These are phyloP conservation scores for Hypsizygus marmoreus DNA, from an alignment of 768 basidiomycete genomes.

Conservation along the genomic window DNA sequence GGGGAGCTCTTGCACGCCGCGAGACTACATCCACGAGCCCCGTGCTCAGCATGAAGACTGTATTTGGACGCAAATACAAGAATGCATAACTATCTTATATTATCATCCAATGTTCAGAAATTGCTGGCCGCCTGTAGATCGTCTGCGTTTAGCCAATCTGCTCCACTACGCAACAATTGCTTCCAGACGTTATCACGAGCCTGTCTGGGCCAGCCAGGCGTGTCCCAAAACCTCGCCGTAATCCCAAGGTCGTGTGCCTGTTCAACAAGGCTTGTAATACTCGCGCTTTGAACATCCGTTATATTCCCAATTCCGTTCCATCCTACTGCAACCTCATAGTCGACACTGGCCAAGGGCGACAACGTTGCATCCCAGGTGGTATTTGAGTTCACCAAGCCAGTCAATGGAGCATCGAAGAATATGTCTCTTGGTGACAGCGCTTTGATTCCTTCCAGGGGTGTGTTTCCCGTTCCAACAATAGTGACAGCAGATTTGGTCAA, in stretches of 20 bases:
- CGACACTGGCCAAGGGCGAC: constrained; percentile 52
- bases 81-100: constrained; percentile 16
- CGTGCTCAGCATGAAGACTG: constrained; percentile 28
- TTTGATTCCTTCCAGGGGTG: constrained; percentile 47
- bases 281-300: constrained; percentile 37
- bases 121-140: constrained; percentile 44
- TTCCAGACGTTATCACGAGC: constrained; percentile 48
- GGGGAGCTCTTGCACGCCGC: constrained; percentile 47
- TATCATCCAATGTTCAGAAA: constrained; percentile 24
- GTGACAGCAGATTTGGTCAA: constrained; percentile 38
- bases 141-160: constrained; percentile 56
- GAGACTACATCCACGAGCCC: constrained; percentile 22
- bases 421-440: constrained; percentile 47
- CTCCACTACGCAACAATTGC: constrained; percentile 41
- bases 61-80: constrained; percentile 35
- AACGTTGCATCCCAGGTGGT: constrained; percentile 42
- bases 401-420: constrained; percentile 55
- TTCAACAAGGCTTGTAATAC: constrained; percentile 39
- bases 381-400: constrained; percentile 36
- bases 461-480: constrained; percentile 54
- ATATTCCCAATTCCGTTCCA: constrained; percentile 50
- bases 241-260: constrained; percentile 47
- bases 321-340: constrained; percentile 45
- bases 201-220: constrained; percentile 48
- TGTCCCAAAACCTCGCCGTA: constrained; percentile 54